phyloP scores from a whole-genome alignment of 768 basidiomycete species.

The Collybiopsis confluens region DNA sequence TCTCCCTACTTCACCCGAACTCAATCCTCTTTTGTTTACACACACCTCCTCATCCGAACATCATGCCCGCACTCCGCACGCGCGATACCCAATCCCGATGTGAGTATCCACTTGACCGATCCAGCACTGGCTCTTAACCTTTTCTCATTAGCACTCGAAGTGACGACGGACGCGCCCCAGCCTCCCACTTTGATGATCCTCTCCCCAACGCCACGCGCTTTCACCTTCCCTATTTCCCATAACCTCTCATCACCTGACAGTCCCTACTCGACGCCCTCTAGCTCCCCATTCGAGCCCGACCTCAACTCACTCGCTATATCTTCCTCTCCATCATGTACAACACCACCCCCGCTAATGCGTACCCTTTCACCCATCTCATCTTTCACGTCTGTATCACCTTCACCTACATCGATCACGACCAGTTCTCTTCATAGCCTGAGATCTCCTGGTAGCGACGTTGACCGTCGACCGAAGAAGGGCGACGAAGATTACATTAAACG shows the following conservation, averaged over 20 bases:
- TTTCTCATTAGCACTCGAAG: slow-evolving; percentile 66
- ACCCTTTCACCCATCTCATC: slow-evolving; percentile 41
- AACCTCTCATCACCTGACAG: slow-evolving; percentile 51
- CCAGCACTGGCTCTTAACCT: slow-evolving; percentile 15
- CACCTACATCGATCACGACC: slow-evolving; percentile 19
- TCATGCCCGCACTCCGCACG: slow-evolving; percentile 79
- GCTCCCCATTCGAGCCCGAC: slow-evolving; percentile 73
- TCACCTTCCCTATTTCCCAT: slow-evolving; percentile 61
- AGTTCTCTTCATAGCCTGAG: slow-evolving; percentile 45
- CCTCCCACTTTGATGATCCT: slow-evolving; percentile 56
- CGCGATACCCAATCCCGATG: slow-evolving; percentile 63
- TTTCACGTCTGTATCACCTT: slow-evolving; percentile 32
- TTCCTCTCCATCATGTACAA: slow-evolving; percentile 38
- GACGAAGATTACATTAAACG: slow-evolving; percentile 83
- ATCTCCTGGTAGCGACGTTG: slow-evolving; percentile 43
- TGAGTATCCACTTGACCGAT: slow-evolving; percentile 20
- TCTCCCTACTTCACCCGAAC: slow-evolving; percentile 14
- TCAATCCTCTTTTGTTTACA: slow-evolving; percentile 15
- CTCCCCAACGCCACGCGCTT: slow-evolving; percentile 68
- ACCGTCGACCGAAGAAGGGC: slow-evolving; percentile 63
- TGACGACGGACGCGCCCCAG: slow-evolving; percentile 60
- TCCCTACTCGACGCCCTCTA: slow-evolving; percentile 63
- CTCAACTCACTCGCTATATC: slow-evolving; percentile 46
- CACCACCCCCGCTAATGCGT: slow-evolving; percentile 32
- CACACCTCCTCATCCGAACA: slow-evolving; percentile 25